These are phyloP conservation scores for Trichoderma parareesei DNA, from an alignment of 495 filamentous ascomycete genomes.

Conservation along the genomic window DNA sequence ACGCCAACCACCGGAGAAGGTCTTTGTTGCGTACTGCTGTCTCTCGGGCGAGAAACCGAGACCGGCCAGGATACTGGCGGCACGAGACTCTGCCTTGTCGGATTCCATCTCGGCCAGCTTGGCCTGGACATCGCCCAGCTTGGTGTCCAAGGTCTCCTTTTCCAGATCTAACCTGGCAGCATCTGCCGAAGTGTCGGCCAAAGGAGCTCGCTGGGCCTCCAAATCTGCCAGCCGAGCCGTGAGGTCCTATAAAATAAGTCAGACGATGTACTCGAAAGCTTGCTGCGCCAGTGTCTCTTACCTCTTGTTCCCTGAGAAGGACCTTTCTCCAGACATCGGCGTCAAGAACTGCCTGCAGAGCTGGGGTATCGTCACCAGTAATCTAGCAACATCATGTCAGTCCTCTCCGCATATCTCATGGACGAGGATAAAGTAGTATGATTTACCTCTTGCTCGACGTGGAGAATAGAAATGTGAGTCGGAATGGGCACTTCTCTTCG, in stretches of 20 bases:
- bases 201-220: constrained; percentile 65
- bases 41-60: constrained; percentile 92
- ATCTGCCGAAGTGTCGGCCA: constrained; percentile 83
- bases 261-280: neutral
- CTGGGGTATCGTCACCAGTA: constrained; percentile 90
- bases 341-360: constrained; percentile 91
- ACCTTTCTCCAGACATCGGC: constrained; percentile 99
- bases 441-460: constrained; percentile 93
- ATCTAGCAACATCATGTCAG: constrained; percentile 48
- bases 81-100: constrained; percentile 92
- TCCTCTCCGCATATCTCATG: neutral
- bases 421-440: neutral
- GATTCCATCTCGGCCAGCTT: constrained; percentile 99
- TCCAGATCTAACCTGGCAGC: constrained; percentile 76
- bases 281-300: constrained; percentile 29
- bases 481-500: constrained; percentile 91
- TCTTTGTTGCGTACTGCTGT: constrained; percentile 89
- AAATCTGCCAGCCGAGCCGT: constrained; percentile 66
- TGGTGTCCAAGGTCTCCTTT: constrained; percentile 80
- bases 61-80: constrained; percentile 92
- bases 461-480: constrained; percentile 94
- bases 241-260: constrained; percentile 58
- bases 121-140: constrained; percentile 78
- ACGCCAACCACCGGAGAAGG: constrained; percentile 98
- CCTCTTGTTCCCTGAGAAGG: constrained; percentile 79